These are phyloP conservation scores for Geotrichum histeridarum DNA, from an alignment of 1,139 yeast species.

Conservation along the genomic window DNA sequence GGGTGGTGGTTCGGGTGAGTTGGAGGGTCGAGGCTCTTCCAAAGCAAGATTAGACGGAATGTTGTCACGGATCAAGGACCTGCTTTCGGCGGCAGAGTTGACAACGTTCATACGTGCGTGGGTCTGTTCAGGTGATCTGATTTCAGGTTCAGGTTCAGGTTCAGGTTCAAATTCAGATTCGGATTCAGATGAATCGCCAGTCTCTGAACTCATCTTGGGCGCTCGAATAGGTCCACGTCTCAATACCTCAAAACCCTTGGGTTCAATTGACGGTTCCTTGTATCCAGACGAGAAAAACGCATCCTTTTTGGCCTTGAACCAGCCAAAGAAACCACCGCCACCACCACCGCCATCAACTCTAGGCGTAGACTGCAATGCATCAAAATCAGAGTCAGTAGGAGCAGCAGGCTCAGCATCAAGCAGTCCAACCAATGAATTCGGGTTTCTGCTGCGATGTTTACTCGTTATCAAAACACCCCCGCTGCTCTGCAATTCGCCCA, in stretches of 20 bases:
- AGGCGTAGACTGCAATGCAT: neutral
- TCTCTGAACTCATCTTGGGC: conserved; percentile 2
- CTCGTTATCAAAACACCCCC: neutral
- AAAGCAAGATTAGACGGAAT: neutral
- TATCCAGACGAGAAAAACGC: neutral
- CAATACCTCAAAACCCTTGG: conserved; percentile 30
- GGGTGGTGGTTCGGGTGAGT: neutral
- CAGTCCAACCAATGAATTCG: conserved; percentile 17
- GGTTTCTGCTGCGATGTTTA: conserved; percentile 10
- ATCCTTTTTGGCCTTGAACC: conserved; percentile 1
- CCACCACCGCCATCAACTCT: neutral
- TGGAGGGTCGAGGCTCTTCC: neutral
- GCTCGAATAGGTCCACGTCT: conserved; percentile 27
- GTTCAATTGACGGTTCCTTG: conserved; percentile 17
- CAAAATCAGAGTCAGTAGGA: neutral
- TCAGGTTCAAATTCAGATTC: neutral
- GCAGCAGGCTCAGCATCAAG: conserved; percentile 4
- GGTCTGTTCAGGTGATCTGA: neutral
- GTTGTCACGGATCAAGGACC: neutral
- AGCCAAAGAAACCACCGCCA: neutral
- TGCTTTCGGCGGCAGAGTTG: neutral
- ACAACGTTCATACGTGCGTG: neutral
- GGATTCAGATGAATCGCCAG: neutral
- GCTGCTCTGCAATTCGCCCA: neutral
- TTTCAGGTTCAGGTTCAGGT: neutral